Evolutionary conservation across 495 filamentous ascomycete genomes (phyloP), one percentile per base, ranked within the genome.

Genomic region (Penicillium daleae): DNA sequence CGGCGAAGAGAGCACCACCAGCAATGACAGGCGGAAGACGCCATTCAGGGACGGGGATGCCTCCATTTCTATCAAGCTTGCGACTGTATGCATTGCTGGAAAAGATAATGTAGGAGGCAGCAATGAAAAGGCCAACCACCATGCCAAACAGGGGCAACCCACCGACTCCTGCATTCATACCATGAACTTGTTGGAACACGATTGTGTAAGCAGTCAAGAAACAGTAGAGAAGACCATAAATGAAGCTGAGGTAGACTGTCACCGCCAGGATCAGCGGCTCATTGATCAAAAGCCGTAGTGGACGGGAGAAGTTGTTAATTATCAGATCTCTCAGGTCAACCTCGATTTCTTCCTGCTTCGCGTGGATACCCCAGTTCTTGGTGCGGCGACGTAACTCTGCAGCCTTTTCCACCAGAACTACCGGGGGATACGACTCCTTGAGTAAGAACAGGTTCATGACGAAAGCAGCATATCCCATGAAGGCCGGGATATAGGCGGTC

Each of bases 341-440:
- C 72, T 96, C 92, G 63, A 96, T 92, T 77, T 96, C 92, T 68
- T 97, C 93, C 73, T 97, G 92, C 72, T 92, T 93, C 42, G 93
- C 93, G 76, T 96, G 93, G 65, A 97, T 96, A 50, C 92, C 91
- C 92, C 93, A 97, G 78, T 96, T 95, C 70, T 87, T 85, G 0
- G 92, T 96, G 40, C 90, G 78, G 7, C 91, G 90, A 44, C 93
- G 90, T 27, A 97, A 80, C 59, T 92, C 88, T 0, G 84, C 69
- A 2, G 93, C 93, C 76, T 97, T 96, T 6, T 75, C 70, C 40
- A 94, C 84, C 0, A 97, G 81, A 58, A 97, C 88, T 7, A 92
- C 80, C 0, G 93, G 92, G 21, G 92, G 90, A 68, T 97, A 97
- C 0, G 93, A 90, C 74, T 97, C 93, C 65, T 86, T 67, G 27